Percentiles rank a stretch among this genome's conserved stretches.
These are phyloP conservation scores for Jaltomata sinuosa DNA, from an alignment of 257 asterid genomes.

Conservation along the genomic window DNA sequence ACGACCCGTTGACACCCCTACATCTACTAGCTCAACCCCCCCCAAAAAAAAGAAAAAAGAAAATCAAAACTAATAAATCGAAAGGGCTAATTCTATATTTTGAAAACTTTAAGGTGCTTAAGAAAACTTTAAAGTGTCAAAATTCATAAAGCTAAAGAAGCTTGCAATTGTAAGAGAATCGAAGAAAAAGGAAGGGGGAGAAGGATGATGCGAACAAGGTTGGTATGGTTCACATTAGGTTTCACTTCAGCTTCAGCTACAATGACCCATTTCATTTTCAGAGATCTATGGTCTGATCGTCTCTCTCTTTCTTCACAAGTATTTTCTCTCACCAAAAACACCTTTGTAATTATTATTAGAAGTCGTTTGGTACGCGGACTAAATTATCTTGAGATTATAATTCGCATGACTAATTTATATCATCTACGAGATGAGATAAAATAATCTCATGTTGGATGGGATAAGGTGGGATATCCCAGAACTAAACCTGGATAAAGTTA, in stretches of 20 bases:
- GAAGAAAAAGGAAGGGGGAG: neutral
- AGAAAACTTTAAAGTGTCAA: no score
- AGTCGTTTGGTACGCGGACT: no score
- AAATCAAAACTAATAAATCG: neutral
- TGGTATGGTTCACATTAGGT: conserved; percentile 55
- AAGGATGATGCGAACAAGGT: conserved; percentile 51
- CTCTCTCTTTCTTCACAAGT: conserved; percentile 40
- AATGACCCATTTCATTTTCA: conserved; percentile 44
- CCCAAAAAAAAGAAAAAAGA: no score
- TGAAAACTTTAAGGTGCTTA: neutral
- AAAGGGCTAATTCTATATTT: neutral
- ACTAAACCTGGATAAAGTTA: no score
- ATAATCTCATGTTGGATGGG: no score
- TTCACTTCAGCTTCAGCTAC: conserved; percentile 46
- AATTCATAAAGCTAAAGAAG: neutral
- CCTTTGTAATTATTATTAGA: neutral
- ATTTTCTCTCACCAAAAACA: neutral
- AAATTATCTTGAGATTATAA: no score
- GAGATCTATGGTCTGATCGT: conserved; percentile 53
- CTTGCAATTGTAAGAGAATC: neutral
- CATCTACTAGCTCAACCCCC: no score
- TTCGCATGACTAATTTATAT: no score
- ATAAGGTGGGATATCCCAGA: no score
- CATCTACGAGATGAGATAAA: no score
- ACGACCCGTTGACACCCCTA: no score